These are phyloP conservation scores for Sporothrix protearum DNA, from an alignment of 2,329 filamentous ascomycete species.

Conservation along the genomic window DNA sequence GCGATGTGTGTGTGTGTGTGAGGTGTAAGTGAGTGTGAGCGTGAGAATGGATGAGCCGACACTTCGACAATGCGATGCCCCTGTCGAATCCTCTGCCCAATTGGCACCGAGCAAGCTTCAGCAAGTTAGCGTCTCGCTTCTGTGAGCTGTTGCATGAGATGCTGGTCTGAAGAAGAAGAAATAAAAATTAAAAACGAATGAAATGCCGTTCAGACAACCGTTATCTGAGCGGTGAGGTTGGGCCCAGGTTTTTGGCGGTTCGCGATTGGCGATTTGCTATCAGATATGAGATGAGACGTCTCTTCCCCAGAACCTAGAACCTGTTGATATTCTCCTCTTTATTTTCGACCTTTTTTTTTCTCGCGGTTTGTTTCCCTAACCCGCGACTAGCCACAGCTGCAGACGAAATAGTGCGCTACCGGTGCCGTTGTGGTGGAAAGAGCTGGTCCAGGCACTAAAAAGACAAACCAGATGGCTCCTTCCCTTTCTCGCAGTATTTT, in stretches of 20 bases:
- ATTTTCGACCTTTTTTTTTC: conserved; percentile 10
- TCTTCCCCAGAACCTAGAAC: background rate
- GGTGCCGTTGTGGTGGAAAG: background rate
- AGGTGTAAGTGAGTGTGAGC: background rate
- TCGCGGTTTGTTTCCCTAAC: background rate
- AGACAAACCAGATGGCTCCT: background rate
- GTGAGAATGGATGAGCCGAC: background rate
- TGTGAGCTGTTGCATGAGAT: background rate
- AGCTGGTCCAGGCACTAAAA: conserved; percentile 2
- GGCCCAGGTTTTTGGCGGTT: background rate
- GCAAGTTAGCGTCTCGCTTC: background rate
- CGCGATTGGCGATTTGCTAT: conserved; percentile 6
- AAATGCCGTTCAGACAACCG: background rate
- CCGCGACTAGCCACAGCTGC: conserved; percentile 15
- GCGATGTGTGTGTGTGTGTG: conserved; percentile 24
- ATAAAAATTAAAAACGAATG: background rate
- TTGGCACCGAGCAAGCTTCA: background rate
- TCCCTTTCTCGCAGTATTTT: background rate
- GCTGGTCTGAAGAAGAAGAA: too few species aligned
- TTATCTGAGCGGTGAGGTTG: conserved; percentile 18
- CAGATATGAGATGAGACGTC: background rate
- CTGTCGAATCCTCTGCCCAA: background rate
- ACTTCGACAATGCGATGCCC: background rate
- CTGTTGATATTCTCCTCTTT: background rate
- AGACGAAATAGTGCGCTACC: conserved; percentile 1